phyloP scores from a whole-genome alignment of 2,329 filamentous ascomycete genomes.

The Cyphellophora europaea region DNA sequence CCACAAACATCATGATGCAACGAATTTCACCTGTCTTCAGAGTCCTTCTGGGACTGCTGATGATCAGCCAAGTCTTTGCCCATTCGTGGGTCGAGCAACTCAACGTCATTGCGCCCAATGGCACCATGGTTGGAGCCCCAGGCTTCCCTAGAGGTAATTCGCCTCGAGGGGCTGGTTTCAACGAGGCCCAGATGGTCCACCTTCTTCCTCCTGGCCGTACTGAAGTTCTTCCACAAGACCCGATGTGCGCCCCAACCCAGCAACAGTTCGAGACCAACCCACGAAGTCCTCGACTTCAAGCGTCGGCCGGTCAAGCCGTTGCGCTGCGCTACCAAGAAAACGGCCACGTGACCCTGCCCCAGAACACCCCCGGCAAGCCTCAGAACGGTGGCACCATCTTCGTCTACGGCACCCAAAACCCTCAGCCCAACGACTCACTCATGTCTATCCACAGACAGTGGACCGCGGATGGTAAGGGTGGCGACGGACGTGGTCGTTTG shows the following conservation, averaged over 20 bases:
- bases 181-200: slow-evolving; percentile 50
- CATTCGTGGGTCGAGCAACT: slow-evolving; percentile 82
- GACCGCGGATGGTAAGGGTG: slow-evolving; percentile 72
- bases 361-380: slow-evolving; percentile 50
- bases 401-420: slow-evolving; percentile 60
- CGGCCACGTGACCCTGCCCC: slow-evolving; percentile 59
- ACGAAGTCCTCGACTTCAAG: slow-evolving; percentile 54
- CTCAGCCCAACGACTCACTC: slow-evolving; percentile 50
- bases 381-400: slow-evolving; percentile 61
- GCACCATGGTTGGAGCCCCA: slow-evolving; percentile 58
- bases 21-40: slow-evolving; percentile 2
- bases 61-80: slow-evolving; percentile 27
- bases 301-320: slow-evolving; percentile 51
- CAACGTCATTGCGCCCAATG: slow-evolving; percentile 60
- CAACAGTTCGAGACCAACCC: slow-evolving; percentile 48
- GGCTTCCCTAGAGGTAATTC: slow-evolving; percentile 70
- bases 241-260: slow-evolving; percentile 58
- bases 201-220: slow-evolving; percentile 52
- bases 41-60: slow-evolving; percentile 3
- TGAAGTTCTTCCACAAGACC: slow-evolving; percentile 38
- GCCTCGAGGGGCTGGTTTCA: slow-evolving; percentile 47
- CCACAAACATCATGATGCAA: neutral
- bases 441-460: slow-evolving; percentile 62
- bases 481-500: slow-evolving; percentile 66
- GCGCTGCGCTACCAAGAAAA: slow-evolving; percentile 66